Base-by-base conservation (phyloP, 2,329 filamentous ascomycete genomes). In the Cercospora citrullina region DNA sequence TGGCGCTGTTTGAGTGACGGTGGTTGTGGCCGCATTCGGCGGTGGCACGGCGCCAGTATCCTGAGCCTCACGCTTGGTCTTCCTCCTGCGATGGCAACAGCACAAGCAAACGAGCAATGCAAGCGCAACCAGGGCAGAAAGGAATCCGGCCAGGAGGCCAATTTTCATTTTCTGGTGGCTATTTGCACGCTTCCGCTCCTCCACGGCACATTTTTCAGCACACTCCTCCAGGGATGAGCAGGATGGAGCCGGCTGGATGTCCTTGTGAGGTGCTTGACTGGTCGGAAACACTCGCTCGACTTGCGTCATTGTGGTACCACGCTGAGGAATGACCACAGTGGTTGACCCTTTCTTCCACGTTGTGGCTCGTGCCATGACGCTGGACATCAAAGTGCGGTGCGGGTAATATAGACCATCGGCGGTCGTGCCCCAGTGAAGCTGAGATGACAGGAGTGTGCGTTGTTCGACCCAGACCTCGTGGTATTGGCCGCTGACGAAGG, bases 21-120 rank as follows among this genome's bases (percentile, higher is more conserved):
- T 66, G 39, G 70, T 39, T 48, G 23, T 57, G 28, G 59, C 57
- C 58, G 63, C 55, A 55, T 28, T 55, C 55, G 60, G 28, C 30
- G 23, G 60, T 62, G 53, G 45, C 45, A 51, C 45, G 21, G 45
- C 45, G 45, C 18, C 45, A 51, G 18, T 23, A 7, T 51, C 45
- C 21, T 21, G 45, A 51, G 45, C 21, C 18, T 51, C 45, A 51
- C 45, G 39, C 21, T 39, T 28, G 60, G 45, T 48, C 23, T 55
- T 55, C 16, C 31, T 30, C 28, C 64, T 48, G 51, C 60, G 55
- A 26, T 60, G 39, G 45, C 33, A 42, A 60, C 60, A 62, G 61
- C 67, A 64, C 64, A 63, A 42, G 33, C 16, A 26, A 30, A 14
- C 14, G 9, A 62, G 62, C 58, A 66, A 53, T 51, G 60, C 42